phyloP scores from a whole-genome alignment of 192 early-diverging fungal species.

The Coemansia sp. region DNA sequence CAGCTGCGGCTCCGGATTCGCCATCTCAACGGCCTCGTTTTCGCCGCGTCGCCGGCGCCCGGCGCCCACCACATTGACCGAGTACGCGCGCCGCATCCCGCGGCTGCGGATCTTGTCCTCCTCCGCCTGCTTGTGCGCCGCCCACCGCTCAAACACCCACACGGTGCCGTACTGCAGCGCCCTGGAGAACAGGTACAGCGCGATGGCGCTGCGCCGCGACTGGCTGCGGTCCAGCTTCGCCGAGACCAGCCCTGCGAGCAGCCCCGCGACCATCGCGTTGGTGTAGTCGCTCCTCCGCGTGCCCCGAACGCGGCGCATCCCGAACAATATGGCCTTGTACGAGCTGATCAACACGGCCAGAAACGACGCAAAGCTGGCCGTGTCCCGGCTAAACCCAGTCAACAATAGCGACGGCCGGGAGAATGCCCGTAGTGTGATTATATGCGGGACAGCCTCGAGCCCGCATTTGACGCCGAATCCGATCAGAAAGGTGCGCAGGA shows the following conservation, averaged over 20 bases:
- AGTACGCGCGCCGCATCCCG: slow-evolving; percentile 38
- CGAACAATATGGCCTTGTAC: slow-evolving; percentile 66
- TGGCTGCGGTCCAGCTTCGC: slow-evolving; percentile 60
- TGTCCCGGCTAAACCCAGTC: slow-evolving; percentile 54
- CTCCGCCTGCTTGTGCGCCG: slow-evolving; percentile 15
- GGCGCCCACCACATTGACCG: slow-evolving; percentile 3
- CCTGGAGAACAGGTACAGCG: slow-evolving; percentile 63
- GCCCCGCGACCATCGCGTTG: slow-evolving; percentile 64
- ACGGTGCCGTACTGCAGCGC: slow-evolving; percentile 61
- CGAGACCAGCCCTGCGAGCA: slow-evolving; percentile 59
- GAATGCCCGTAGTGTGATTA: slow-evolving; percentile 57
- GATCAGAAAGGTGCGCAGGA: slow-evolving; percentile 61
- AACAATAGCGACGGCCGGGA: slow-evolving; percentile 25
- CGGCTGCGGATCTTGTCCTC: slow-evolving; percentile 23
- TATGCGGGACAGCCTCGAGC: slow-evolving; percentile 53
- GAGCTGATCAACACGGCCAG: slow-evolving; percentile 60
- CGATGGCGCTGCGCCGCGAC: slow-evolving; percentile 60
- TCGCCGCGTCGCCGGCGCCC: not conserved
- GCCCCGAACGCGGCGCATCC: slow-evolving; percentile 52
- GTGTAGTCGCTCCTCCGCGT: slow-evolving; percentile 54
- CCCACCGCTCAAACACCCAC: slow-evolving; percentile 63
- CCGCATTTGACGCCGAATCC: slow-evolving; percentile 61
- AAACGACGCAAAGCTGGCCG: slow-evolving; percentile 64
- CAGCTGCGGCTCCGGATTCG: not conserved
- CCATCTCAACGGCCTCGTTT: not conserved